These are phyloP conservation scores for Craspedostauros australis DNA, from an alignment of 108 stramenopile genomes.

Conservation along the genomic window DNA sequence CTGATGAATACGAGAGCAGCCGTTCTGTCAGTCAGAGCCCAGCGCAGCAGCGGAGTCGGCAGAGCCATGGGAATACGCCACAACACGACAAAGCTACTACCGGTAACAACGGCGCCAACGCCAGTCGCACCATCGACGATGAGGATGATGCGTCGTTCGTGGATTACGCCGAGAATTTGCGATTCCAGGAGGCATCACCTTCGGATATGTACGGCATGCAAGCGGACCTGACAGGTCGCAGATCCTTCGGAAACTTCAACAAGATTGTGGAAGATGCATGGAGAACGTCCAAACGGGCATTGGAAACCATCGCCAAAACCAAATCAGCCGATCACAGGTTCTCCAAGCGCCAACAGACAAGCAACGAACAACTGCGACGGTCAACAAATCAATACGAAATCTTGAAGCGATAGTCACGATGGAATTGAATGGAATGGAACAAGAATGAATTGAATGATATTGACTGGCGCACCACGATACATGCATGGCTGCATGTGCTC, in stretches of 20 bases:
- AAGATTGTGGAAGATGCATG: conserved; percentile 44
- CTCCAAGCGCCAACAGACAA: too few species aligned
- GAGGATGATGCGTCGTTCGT: conserved; percentile 7
- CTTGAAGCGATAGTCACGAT: too few species aligned
- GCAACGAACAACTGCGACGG: too few species aligned
- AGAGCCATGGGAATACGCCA: background rate
- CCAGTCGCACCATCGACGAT: conserved; percentile 6
- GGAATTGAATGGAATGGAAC: too few species aligned
- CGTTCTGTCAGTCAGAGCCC: conserved; percentile 1
- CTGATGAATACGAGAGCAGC: conserved; percentile 10
- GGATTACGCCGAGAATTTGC: background rate
- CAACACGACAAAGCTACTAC: background rate
- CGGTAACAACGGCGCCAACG: background rate
- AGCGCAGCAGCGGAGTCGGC: background rate
- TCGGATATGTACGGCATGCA: conserved; percentile 63
- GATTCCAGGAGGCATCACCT: conserved; percentile 27
- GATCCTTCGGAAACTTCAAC: conserved; percentile 72
- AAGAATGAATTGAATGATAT: too few species aligned
- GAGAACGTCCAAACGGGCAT: conserved; percentile 35
- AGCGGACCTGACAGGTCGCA: conserved; percentile 57
- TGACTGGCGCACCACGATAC: too few species aligned
- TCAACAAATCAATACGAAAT: too few species aligned
- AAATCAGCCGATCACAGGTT: too few species aligned
- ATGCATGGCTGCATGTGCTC: too few species aligned
- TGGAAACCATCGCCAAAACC: too few species aligned